Conservation (phyloP, 2,329 filamentous ascomycete genomes). For the Pseudohalonectria lignicola region DNA sequence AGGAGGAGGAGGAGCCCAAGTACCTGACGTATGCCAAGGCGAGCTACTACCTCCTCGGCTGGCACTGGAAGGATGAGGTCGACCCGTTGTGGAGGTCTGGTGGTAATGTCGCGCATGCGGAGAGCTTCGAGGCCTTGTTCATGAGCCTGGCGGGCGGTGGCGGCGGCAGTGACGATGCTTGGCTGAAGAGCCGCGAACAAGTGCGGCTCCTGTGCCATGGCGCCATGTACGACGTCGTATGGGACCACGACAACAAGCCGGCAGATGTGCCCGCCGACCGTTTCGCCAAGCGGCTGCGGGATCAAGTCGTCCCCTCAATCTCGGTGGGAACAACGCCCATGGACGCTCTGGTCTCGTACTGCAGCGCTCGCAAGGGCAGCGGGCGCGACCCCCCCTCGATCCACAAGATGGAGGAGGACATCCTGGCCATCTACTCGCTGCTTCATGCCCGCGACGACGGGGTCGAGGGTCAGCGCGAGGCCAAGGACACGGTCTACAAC, state of each 20-base stretch:
- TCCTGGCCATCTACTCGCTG: constrained; percentile 15
- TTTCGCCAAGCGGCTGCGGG: constrained; percentile 8
- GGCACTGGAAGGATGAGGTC: constrained; percentile 17
- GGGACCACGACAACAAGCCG: constrained; percentile 18
- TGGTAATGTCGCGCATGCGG: background rate
- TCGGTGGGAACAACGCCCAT: constrained; percentile 26
- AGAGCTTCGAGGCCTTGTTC: constrained; percentile 5
- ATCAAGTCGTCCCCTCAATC: constrained; percentile 10
- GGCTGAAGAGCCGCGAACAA: constrained; percentile 8
- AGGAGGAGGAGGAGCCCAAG: constrained; percentile 1
- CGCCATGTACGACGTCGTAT: constrained; percentile 24
- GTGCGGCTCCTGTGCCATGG: constrained; percentile 19
- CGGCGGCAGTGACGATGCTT: constrained; percentile 3
- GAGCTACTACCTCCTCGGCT: constrained; percentile 28
- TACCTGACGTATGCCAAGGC: constrained; percentile 16
- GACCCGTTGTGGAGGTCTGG: constrained; percentile 10
- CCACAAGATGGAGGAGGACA: constrained; percentile 9
- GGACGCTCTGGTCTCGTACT: constrained; percentile 24
- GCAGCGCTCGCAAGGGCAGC: constrained; percentile 13
- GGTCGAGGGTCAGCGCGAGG: constrained; percentile 18
- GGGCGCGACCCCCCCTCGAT: background rate
- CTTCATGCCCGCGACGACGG: constrained; percentile 19
- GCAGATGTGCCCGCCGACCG: constrained; percentile 18
- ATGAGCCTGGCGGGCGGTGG: constrained; percentile 10
- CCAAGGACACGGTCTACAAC: constrained; percentile 18